Evolutionary conservation across 805 yeast genomes (phyloP).

Genomic region (Hanseniaspora singularis): DNA sequence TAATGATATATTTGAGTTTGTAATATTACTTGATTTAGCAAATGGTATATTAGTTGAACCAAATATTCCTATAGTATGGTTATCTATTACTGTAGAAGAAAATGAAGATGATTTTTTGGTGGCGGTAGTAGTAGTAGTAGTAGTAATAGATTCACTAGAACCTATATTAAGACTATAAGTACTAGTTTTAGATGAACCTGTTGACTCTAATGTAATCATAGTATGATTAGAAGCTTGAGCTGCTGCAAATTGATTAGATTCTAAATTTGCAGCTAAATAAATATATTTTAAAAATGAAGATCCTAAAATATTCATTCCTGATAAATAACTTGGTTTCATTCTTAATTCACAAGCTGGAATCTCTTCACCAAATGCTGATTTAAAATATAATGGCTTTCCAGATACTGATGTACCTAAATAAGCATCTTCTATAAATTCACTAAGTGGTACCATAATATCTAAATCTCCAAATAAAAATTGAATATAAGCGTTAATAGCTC

Average conservation of each 20-base stretch:
- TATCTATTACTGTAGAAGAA: constrained; percentile 19
- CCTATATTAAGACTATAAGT: too few relatives aligned
- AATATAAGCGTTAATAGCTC: constrained; percentile 37
- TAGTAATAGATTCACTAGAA: not conserved
- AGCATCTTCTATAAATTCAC: constrained; percentile 36
- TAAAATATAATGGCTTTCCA: constrained; percentile 34
- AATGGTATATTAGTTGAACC: constrained; percentile 42
- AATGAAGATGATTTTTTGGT: constrained; percentile 12
- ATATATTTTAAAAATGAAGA: constrained; percentile 41
- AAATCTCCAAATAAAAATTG: constrained; percentile 44
- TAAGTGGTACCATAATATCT: constrained; percentile 39
- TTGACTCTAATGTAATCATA: too few relatives aligned
- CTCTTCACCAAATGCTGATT: constrained; percentile 33
- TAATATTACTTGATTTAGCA: constrained; percentile 31
- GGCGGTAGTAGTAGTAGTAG: not conserved
- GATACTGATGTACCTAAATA: constrained; percentile 19
- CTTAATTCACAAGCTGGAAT: constrained; percentile 42
- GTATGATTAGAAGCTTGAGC: constrained; percentile 36
- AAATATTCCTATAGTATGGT: too few relatives aligned
- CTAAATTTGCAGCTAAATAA: constrained; percentile 56
- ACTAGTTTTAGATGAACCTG: not conserved
- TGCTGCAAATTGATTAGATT: constrained; percentile 42
- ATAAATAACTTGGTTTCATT: constrained; percentile 36
- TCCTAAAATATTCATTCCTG: constrained; percentile 48
- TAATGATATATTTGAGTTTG: constrained; percentile 14